Conservation (phyloP, 306 rosid species). For the Pachyrhizus erosus region DNA sequence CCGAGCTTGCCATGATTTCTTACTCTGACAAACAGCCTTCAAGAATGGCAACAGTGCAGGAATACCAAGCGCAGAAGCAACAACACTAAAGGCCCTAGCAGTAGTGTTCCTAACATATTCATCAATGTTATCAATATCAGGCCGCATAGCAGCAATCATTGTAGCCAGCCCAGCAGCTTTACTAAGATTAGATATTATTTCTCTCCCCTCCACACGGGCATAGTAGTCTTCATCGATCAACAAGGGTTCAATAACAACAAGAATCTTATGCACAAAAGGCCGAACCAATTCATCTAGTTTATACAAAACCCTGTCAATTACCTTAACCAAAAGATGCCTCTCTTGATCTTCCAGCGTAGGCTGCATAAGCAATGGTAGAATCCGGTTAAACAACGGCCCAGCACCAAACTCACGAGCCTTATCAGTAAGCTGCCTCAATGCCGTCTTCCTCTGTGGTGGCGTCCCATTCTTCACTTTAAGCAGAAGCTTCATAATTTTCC, state of each 20-base stretch:
- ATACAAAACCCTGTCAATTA: constrained; percentile 83
- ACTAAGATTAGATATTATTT: constrained; percentile 93
- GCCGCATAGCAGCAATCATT: constrained; percentile 99
- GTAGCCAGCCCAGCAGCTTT: constrained; percentile 99
- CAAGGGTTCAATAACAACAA: constrained; percentile 94
- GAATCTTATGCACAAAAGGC: constrained; percentile 95
- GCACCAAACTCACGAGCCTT: constrained; percentile 52
- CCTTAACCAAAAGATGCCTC: constrained; percentile 52
- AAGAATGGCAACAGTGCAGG: constrained; percentile 92
- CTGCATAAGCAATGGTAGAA: constrained; percentile 51
- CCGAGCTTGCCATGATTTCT: constrained; percentile 97
- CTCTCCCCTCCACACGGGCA: constrained; percentile 97
- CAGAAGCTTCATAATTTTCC: constrained; percentile 49
- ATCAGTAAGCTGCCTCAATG: constrained; percentile 49
- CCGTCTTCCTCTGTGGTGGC: constrained; percentile 45
- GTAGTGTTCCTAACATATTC: constrained; percentile 95
- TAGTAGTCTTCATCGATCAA: constrained; percentile 97
- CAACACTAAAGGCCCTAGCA: constrained; percentile 96
- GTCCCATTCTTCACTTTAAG: constrained; percentile 52
- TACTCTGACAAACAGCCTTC: constrained; percentile 98
- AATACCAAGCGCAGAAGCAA: constrained; percentile 95
- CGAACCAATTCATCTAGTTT: constrained; percentile 95
- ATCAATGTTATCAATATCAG: constrained; percentile 94
- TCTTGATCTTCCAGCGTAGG: constrained; percentile 53
- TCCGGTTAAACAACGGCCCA: constrained; percentile 50